phyloP scores from a whole-genome alignment of 768 basidiomycete genomes.

The Naganishia vishniacii region DNA sequence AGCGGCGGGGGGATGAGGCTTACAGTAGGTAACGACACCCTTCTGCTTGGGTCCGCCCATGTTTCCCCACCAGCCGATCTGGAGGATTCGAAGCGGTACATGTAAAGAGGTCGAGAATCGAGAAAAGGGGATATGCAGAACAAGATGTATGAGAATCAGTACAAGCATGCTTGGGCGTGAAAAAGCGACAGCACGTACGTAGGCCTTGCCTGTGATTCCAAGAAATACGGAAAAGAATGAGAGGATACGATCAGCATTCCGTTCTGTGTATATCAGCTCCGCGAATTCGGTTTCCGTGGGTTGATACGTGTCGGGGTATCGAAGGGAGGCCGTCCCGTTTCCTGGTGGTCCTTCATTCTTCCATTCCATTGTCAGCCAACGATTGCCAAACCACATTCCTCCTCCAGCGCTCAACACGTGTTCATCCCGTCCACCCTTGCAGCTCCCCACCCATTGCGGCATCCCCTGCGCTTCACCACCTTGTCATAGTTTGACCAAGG shows the following conservation, averaged over 20 bases:
- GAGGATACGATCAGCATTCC: not conserved
- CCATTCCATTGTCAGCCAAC: no score
- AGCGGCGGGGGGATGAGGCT: conserved; percentile 46
- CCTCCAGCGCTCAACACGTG: no score
- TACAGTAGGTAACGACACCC: conserved; percentile 76
- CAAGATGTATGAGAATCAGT: not conserved
- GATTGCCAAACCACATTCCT: no score
- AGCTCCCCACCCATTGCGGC: no score
- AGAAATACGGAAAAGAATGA: not conserved
- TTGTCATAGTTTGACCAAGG: no score
- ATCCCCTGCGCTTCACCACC: no score
- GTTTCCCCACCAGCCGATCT: conserved; percentile 93
- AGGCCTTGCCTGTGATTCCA: conserved; percentile 61
- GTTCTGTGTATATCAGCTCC: not conserved
- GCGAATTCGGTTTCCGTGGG: not conserved
- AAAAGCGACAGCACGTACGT: conserved; percentile 57
- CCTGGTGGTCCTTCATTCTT: no score
- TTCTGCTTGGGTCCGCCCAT: conserved; percentile 63
- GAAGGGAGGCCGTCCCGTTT: no score
- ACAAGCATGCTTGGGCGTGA: not conserved
- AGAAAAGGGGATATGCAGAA: not conserved
- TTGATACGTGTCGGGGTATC: no score
- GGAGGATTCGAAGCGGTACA: not conserved
- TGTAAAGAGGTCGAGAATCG: not conserved
- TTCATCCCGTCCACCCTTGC: no score